These are phyloP conservation scores for Spergularia azorica DNA, from an alignment of 179 eudicot genomes.

Conservation along the genomic window DNA sequence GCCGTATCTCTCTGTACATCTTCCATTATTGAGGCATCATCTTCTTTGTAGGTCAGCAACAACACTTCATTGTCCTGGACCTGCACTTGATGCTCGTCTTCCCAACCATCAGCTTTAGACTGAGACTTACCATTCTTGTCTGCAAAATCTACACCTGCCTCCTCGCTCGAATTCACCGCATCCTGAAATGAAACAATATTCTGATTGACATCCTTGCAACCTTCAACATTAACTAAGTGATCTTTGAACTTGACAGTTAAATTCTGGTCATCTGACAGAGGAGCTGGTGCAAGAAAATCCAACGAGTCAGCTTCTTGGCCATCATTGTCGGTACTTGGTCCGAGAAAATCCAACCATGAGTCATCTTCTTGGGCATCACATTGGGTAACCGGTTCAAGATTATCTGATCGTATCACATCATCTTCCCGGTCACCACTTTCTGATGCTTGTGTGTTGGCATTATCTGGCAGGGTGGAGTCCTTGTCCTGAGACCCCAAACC, in stretches of 20 bases:
- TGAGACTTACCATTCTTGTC: slow-evolving; percentile 30
- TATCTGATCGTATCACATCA: slow-evolving; percentile 27
- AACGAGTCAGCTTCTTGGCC: slow-evolving; percentile 29
- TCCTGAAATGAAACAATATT: slow-evolving; percentile 26
- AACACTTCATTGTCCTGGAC: slow-evolving; percentile 54
- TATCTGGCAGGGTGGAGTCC: slow-evolving; percentile 25
- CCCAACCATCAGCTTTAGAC: slow-evolving; percentile 37
- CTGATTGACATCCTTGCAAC: slow-evolving; percentile 29
- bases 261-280: slow-evolving; percentile 26
- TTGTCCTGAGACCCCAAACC: slow-evolving; percentile 20
- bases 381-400: slow-evolving; percentile 36
- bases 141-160: slow-evolving; percentile 10
- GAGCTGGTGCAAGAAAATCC: slow-evolving; percentile 36
- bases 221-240: slow-evolving; percentile 26
- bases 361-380: slow-evolving; percentile 22
- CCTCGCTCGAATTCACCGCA: slow-evolving; percentile 24
- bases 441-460: slow-evolving; percentile 17
- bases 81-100: slow-evolving; percentile 48
- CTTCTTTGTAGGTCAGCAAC: slow-evolving; percentile 67
- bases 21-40: slow-evolving; percentile 31
- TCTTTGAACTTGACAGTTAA: slow-evolving; percentile 25
- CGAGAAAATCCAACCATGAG: slow-evolving; percentile 37
- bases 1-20: slow-evolving; percentile 38
- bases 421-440: slow-evolving; percentile 24
- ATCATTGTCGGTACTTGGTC: slow-evolving; percentile 26